Base-by-base conservation (phyloP, 345 rosid species). In the Eutrema yunnanense region DNA sequence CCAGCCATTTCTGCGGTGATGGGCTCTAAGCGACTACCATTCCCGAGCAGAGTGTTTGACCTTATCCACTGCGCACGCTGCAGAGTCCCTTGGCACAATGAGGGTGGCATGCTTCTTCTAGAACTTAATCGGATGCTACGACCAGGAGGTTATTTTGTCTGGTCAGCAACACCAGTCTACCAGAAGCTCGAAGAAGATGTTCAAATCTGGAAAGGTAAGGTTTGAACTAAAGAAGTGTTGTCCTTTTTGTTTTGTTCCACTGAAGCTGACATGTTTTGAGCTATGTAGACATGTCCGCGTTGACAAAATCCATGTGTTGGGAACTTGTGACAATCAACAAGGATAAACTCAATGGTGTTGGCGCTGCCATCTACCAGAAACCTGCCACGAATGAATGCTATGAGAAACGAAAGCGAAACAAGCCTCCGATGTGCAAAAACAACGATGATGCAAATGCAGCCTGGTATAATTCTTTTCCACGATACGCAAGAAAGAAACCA, bases 161-260 rank as follows among this genome's bases (percentile, higher is more conserved):
- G 99, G 98, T 92, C 99, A 33, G 97, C 98, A 9, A 92, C 99
- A 50, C 99, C 99, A 3, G 98, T 92, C 11, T 95, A 95, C 76
- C 96, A 84, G 62, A 92, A 77, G 74, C 81, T 75, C 42, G 73
- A 73, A 75, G 94, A 90, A 79, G 97, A 95, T 79, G 83, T 81
- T 6, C 77, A 80, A 76, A 95, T 92, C 60, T 95, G 99, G 99
- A 69, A 84, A 63, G 99, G 99, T 92, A 78, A 41, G 37, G 1
- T 36, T 48, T 64, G 26, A 64, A 13, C 49, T 42, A 32, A 4
- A 44, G 42, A 4, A 44, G 42, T 34, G 61, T 26, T 38, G 10
- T 26, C 32, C 4, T 46, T 26, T 32, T 67, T 7, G 36, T 6
- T 49, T 29, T 33, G 27, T 29, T 54, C 34, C 54, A 11, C 2